A percentile compares a stretch with the other conserved stretches of the same genome.
Evolutionary conservation across 1,284 basidiomycete genomes (phyloP).

Genomic region (Tremellales sp.): DNA sequence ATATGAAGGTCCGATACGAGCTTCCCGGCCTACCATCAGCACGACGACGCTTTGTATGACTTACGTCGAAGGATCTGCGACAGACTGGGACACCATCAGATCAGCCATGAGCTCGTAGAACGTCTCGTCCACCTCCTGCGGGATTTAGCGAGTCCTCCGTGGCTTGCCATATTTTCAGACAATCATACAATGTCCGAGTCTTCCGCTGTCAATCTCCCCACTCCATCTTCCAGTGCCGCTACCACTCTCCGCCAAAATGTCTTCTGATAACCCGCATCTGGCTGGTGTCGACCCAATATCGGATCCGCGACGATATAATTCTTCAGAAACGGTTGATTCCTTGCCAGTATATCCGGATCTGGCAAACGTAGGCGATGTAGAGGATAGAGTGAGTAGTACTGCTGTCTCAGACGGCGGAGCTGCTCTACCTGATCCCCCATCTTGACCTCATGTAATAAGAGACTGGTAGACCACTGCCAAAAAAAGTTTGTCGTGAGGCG

Average conservation of each 20-base stretch:
- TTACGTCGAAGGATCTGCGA: conserved; percentile 7
- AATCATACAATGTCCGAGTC: conserved; percentile 24
- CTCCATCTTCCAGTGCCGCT: conserved; percentile 21
- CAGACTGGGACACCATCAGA: conserved; percentile 22
- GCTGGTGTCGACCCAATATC: conserved; percentile 9
- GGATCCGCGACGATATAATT: conserved; percentile 10
- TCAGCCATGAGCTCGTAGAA: conserved; percentile 38
- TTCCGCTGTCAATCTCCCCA: conserved; percentile 3
- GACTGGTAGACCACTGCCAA: too few relatives aligned
- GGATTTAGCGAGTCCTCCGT: not conserved
- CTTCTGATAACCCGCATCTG: conserved; percentile 30
- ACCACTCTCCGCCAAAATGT: conserved; percentile 35
- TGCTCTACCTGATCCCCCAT: too few relatives aligned
- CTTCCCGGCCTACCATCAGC: not conserved
- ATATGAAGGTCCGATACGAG: conserved; percentile 48
- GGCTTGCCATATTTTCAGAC: too few relatives aligned
- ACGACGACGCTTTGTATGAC: conserved; percentile 13
- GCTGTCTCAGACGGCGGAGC: not conserved
- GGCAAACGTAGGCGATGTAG: not conserved
- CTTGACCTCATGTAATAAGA: too few relatives aligned
- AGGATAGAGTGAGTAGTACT: not conserved
- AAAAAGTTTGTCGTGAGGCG: too few relatives aligned
- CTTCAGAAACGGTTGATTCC: not conserved
- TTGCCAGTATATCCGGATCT: not conserved
- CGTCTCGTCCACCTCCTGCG: conserved; percentile 38